Percentiles rank a stretch among this genome's conserved stretches.
Conservation (phyloP, 495 filamentous ascomycete genomes). For the Podospora pseudoanserina region DNA sequence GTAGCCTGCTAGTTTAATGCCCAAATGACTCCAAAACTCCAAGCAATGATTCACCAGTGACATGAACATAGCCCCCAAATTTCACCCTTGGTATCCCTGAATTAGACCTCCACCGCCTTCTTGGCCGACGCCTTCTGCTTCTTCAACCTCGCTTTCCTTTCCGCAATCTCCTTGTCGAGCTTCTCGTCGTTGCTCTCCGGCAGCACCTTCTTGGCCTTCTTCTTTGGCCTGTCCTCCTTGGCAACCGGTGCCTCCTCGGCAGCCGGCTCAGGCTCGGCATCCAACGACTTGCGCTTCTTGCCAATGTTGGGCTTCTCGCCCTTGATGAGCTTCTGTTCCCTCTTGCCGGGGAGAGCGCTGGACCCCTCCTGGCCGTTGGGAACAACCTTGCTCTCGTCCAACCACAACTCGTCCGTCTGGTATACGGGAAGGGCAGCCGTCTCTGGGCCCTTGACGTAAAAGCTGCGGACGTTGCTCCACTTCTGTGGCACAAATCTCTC, state of each 20-base stretch:
- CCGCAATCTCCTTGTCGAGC: slow-evolving; percentile 55
- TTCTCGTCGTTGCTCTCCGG: slow-evolving; percentile 52
- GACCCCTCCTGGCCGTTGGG: slow-evolving; percentile 52
- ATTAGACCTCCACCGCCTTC: slow-evolving; percentile 30
- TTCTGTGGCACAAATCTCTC: slow-evolving; percentile 76
- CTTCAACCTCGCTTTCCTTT: slow-evolving; percentile 56
- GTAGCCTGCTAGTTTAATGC: slow-evolving; percentile 19
- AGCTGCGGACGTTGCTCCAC: slow-evolving; percentile 75
- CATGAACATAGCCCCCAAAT: slow-evolving; percentile 8
- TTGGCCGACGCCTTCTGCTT: slow-evolving; percentile 60
- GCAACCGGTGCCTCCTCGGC: slow-evolving; percentile 44
- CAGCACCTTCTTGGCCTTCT: slow-evolving; percentile 50
- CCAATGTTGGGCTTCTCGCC: slow-evolving; percentile 53
- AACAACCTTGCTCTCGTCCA: slow-evolving; percentile 74
- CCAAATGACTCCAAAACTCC: slow-evolving; percentile 21
- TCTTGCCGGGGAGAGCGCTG: slow-evolving; percentile 37
- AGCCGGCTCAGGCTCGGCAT: slow-evolving; percentile 37
- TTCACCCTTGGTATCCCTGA: slow-evolving; percentile 6
- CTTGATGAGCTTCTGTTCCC: slow-evolving; percentile 35
- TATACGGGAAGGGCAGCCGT: slow-evolving; percentile 87
- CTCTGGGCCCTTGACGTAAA: slow-evolving; percentile 85
- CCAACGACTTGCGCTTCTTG: slow-evolving; percentile 63
- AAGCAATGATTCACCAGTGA: slow-evolving; percentile 14
- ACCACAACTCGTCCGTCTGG: slow-evolving; percentile 86
- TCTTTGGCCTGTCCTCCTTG: slow-evolving; percentile 45